Evolutionary conservation across 768 basidiomycete species (phyloP).

Genomic region (Xerocomellus chrysenteron): DNA sequence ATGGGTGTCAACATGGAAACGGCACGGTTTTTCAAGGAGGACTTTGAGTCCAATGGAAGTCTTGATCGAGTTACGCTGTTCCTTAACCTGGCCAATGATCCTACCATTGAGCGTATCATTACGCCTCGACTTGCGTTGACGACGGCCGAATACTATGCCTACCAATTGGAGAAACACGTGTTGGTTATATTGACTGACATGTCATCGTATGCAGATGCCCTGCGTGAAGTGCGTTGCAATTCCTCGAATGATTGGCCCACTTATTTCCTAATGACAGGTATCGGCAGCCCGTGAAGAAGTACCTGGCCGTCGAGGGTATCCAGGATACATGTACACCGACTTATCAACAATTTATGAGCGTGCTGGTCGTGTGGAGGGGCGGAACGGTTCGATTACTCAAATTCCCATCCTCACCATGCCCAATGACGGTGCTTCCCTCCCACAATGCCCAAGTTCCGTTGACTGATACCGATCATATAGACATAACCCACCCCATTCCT

Average conservation of each 20-base stretch:
- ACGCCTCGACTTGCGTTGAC: constrained; percentile 97
- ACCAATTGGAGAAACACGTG: constrained; percentile 99
- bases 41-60: constrained; percentile 98
- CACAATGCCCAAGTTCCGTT: constrained; percentile 17
- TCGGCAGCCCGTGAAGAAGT: constrained; percentile 99
- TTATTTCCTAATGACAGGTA: constrained; percentile 42
- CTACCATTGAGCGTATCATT: constrained; percentile 99
- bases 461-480: constrained; percentile 44
- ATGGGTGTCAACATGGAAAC: constrained; percentile 99
- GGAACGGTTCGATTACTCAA: constrained; percentile 99
- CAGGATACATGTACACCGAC: constrained; percentile 98
- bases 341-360: constrained; percentile 99
- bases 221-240: constrained; percentile 73
- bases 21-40: constrained; percentile 98
- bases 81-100: constrained; percentile 98
- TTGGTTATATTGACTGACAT: constrained; percentile 99
- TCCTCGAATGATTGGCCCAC: constrained; percentile 15
- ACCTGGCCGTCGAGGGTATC: constrained; percentile 98
- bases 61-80: constrained; percentile 97
- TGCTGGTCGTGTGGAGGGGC: constrained; percentile 95
- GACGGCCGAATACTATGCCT: constrained; percentile 99
- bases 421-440: constrained; percentile 78
- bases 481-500: constrained; percentile 99
- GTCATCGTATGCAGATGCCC: constrained; percentile 95
- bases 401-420: constrained; percentile 99